Evolutionary conservation across 2,329 filamentous ascomycete species (phyloP), one percentile per base, ranked within the genome.

Genomic region (Atkinsonella hypoxylon): DNA sequence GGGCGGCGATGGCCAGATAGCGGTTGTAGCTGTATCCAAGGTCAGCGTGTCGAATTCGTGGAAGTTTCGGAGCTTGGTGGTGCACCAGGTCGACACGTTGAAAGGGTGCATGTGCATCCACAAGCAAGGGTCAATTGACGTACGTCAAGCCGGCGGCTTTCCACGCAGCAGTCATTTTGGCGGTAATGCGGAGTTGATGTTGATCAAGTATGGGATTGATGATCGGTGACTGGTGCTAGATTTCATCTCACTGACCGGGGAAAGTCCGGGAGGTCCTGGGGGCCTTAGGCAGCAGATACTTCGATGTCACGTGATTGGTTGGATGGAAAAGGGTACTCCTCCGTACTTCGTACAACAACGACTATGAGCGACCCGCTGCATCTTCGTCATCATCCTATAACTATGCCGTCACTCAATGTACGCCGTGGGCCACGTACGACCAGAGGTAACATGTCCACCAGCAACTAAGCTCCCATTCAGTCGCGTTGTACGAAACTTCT

Each of bases 121-220:
- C 26, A 43, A 43, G 48, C 34, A 46, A 53, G 54, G 48, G 39
- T 62, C 58, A 64, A 65, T 68, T 61, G 61, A 79, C 88, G 72
- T 86, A 95, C 90, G 84, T 94, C 70, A 97, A 79, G 74, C 93
- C 93, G 71, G 93, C 88, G 68, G 90, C 82, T 87, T 96, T 97
- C 93, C 91, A 98, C 70, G 90, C 88, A 78, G 90, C 91, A 75
- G 86, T 79, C 93, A 97, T 98, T 76, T 81, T 88, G 81, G 69
- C 69, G 70, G 67, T 65, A 58, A 70, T 68, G 61, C 32, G 40
- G 20, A 44, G 36, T 26, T 49, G 49, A 40, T 15, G 36, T 49
- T 43, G 58, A 61, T 59, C 57, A 54, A 51, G 50, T 53, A 52
- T 53, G 55, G 54, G 55, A 55, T 55, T 54, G 60, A 60, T 64